phyloP scores from a whole-genome alignment of 2,329 filamentous ascomycete species.

The Allantophomopsis lycopodina region DNA sequence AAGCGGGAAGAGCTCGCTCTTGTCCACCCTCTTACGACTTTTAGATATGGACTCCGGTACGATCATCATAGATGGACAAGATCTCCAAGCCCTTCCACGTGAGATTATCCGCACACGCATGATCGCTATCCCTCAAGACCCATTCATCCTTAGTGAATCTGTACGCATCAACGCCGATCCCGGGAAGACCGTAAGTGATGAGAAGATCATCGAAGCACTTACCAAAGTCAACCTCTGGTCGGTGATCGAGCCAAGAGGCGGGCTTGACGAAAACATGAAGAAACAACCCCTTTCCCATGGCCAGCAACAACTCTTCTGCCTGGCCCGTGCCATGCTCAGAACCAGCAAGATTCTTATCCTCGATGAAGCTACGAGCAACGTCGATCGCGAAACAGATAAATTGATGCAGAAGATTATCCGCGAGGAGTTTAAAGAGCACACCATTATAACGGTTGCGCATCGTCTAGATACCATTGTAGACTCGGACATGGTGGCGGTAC shows the following conservation, averaged over 20 bases:
- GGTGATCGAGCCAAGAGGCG: conserved; percentile 3
- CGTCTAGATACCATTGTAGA: conserved; percentile 23
- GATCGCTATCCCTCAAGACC: conserved; percentile 52
- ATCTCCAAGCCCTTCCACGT: conserved; percentile 32
- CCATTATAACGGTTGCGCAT: conserved; percentile 23
- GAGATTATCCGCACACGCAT: conserved; percentile 79
- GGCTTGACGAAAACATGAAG: conserved; percentile 20
- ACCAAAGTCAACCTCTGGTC: conserved; percentile 1
- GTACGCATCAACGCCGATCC: background rate
- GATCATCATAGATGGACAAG: conserved; percentile 25
- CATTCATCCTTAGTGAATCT: background rate
- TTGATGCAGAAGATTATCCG: conserved; percentile 26
- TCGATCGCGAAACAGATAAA: conserved; percentile 16
- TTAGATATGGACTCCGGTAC: conserved; percentile 25
- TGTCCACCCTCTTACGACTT: conserved; percentile 33
- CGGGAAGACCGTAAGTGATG: background rate
- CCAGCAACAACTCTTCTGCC: conserved; percentile 30
- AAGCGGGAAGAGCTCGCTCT: conserved; percentile 23
- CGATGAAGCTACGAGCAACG: conserved; percentile 14
- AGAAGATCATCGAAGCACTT: background rate
- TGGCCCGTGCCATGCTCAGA: conserved; percentile 27
- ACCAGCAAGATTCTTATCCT: conserved; percentile 17
- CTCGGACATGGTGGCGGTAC: conserved; percentile 27
- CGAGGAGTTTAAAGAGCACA: conserved; percentile 33
- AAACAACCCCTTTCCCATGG: conserved; percentile 25